A percentile compares a stretch with the other conserved stretches of the same genome.
Conservation (phyloP, 2,329 filamentous ascomycete species). For the Diplodia corticola region DNA sequence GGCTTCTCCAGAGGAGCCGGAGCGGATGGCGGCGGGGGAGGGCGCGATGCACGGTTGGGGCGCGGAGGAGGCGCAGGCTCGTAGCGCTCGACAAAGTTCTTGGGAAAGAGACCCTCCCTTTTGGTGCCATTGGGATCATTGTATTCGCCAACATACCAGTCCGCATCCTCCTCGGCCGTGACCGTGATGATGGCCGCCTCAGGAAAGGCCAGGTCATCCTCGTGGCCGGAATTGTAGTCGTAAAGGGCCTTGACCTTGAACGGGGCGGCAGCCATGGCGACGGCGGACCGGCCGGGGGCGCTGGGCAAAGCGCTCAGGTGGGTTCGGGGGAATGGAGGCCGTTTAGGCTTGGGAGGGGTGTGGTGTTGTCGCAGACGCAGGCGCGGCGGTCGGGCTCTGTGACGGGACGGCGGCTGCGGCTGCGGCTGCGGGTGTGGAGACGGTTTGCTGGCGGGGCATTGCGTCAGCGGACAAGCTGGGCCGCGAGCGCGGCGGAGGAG, state of each 20-base stretch:
- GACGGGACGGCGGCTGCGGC: constrained; percentile 3
- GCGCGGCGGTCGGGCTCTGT: constrained; percentile 2
- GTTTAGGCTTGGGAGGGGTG: background rate
- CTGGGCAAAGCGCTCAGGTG: background rate
- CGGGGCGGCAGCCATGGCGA: constrained; percentile 22
- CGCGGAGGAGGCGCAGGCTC: constrained; percentile 88
- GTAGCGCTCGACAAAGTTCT: constrained; percentile 96
- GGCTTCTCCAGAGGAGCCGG: constrained; percentile 29
- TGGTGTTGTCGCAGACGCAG: background rate
- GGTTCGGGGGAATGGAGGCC: background rate
- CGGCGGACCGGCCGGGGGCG: constrained; percentile 16
- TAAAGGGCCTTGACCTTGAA: constrained; percentile 97
- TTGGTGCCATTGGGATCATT: constrained; percentile 71
- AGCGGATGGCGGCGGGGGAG: constrained; percentile 38
- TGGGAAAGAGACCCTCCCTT: constrained; percentile 85
- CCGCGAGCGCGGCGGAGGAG: background rate
- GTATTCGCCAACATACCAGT: constrained; percentile 93
- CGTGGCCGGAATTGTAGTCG: constrained; percentile 89
- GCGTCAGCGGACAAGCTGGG: constrained; percentile 22
- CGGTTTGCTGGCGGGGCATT: constrained; percentile 24
- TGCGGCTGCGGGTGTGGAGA: constrained; percentile 6
- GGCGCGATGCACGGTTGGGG: constrained; percentile 68
- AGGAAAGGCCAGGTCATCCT: constrained; percentile 88
- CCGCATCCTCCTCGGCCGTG: constrained; percentile 85
- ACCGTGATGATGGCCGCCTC: constrained; percentile 90